phyloP scores from a whole-genome alignment of 441 rosid species.

The Lagerstroemia fauriei region DNA sequence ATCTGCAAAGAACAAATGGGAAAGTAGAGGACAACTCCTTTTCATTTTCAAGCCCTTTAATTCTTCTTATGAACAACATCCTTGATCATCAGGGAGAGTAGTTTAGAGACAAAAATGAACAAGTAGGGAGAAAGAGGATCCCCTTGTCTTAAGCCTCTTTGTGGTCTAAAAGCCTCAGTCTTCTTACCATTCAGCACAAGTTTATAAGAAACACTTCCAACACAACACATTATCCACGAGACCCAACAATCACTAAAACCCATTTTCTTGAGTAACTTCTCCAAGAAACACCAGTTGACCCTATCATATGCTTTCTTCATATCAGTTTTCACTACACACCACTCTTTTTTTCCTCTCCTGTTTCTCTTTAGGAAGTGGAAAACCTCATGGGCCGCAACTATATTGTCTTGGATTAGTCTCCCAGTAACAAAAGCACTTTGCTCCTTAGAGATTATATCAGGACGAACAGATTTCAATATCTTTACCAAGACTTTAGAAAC shows the following conservation, averaged over 20 bases:
- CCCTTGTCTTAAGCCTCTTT: background rate
- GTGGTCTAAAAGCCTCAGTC: background rate
- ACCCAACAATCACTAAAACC: too few species aligned
- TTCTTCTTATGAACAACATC: too few species aligned
- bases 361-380: background rate
- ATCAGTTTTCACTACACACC: background rate
- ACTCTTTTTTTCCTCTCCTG: background rate
- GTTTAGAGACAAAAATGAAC: too few species aligned
- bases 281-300: background rate
- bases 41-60: too few species aligned
- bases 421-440: background rate
- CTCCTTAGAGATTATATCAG: background rate
- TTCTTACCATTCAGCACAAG: too few species aligned
- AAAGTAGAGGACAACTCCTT: too few species aligned
- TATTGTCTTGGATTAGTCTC: background rate
- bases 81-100: too few species aligned
- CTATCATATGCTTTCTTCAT: slow-evolving; percentile 2
- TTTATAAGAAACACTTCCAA: too few species aligned
- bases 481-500: background rate
- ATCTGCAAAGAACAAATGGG: too few species aligned
- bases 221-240: too few species aligned
- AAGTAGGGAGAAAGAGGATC: background rate
- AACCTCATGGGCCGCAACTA: background rate
- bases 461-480: background rate
- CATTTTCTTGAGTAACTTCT: too few species aligned